These are phyloP conservation scores for Quercus agrifolia DNA, from an alignment of 306 rosid genomes.

Conservation along the genomic window DNA sequence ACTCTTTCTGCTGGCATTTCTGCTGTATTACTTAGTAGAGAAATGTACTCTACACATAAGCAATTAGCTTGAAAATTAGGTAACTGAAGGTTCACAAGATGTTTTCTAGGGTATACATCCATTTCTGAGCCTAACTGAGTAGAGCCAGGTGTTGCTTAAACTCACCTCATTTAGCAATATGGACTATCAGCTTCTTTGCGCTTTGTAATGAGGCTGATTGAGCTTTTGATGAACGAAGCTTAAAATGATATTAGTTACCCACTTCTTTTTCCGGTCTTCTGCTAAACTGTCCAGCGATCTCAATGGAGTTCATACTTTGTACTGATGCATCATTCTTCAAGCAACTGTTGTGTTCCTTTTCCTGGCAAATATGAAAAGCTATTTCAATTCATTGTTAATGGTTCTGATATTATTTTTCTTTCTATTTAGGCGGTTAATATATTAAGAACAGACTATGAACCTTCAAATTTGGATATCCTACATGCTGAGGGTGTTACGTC, in stretches of 20 bases:
- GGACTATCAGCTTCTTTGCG: conserved; percentile 1
- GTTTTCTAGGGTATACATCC: not conserved
- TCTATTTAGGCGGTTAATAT: conserved; percentile 73
- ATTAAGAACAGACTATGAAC: conserved; percentile 82
- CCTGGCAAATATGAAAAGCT: conserved; percentile 21
- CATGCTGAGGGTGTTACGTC: conserved; percentile 96
- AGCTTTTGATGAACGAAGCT: not conserved
- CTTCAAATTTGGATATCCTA: conserved; percentile 87
- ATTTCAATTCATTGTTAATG: conserved; percentile 14
- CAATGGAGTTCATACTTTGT: conserved; percentile 9
- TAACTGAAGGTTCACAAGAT: not conserved
- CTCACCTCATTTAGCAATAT: conserved; percentile 5
- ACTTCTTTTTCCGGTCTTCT: not conserved
- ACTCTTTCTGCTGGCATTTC: not conserved
- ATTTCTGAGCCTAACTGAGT: not conserved
- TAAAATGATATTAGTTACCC: conserved; percentile 12
- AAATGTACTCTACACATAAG: not conserved
- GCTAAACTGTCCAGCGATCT: conserved; percentile 9
- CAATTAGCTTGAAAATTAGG: not conserved
- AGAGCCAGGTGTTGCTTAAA: conserved; percentile 2
- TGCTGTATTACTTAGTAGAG: not conserved
- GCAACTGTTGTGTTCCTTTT: conserved; percentile 2
- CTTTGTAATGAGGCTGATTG: conserved; percentile 6
- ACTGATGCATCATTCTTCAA: conserved; percentile 2
- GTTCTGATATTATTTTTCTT: conserved; percentile 24